Base-by-base conservation (phyloP, 306 rosid species). In the Sechiopsis laciniata region DNA sequence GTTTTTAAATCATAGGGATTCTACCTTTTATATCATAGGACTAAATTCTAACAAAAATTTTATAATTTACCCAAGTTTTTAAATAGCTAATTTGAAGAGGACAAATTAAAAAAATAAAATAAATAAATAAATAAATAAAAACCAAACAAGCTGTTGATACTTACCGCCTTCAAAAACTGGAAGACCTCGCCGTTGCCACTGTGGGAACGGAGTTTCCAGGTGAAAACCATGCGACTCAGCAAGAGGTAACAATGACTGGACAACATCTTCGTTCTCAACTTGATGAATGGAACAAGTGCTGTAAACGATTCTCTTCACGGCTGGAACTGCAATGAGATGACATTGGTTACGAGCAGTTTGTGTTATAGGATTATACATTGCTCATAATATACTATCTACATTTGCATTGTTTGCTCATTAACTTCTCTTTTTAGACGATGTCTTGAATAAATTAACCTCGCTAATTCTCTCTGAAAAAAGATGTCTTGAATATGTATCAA, bases 231-330 rank as follows among this genome's bases (percentile, higher is more conserved):
- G 12, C 10, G 90, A 85, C 55, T 80, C 81, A 20, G 99, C 97
- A 10, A 89, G 61, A 14, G 96, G 88, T 3, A 86, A 79, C 74
- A 91, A 82, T 13, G 92, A 91, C 20, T 77, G 72, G 56, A 95
- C 63, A 22, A 95, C 92, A 73, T 88, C 91, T 75, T 94, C 99
- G 20, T 91, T 95, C 78, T 89, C 97, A 11, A 76, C 64, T 81
- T 89, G 92, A 87, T 89, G 83, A 73, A 86, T 65, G 37, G 96
- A 89, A 74, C 99, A 94, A 60, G 99, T 91, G 79, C 99, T 91
- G 71, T 88, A 89, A 12, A 91, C 92, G 24, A 94, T 69, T 78
- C 85, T 89, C 82, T 94, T 87, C 22, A 80, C 89, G 1, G 84
- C 88, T 5, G 95, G 97, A 83, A 94, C 97, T 88, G 96, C 54